Evolutionary conservation across 352 stramenopile genomes (phyloP), one percentile per base, ranked within the genome.

Genomic region (Globisporangium rhizosaccharum): DNA sequence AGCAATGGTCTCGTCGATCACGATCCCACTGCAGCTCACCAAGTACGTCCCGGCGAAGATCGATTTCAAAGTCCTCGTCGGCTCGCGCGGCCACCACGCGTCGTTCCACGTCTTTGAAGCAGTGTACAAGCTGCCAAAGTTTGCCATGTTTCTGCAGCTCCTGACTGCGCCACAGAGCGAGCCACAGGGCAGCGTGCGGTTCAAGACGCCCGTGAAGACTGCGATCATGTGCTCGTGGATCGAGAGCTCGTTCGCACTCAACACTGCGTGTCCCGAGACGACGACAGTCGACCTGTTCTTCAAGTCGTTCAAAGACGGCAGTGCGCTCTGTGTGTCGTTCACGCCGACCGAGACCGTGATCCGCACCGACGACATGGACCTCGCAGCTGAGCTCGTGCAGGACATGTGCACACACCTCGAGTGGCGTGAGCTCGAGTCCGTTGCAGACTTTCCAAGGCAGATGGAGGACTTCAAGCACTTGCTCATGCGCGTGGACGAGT

Each of bases 81-180:
- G 85, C n/a, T 82, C 75, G 42, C 84, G 90, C 4, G 85, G 82
- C 51, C 88, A 88, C 60, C 78, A 84, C 45, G 68, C 73, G 18
- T 79, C 77, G 18, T 92, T 97, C 57, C 87, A 96, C 61, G 77
- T 96, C 18, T 96, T 97, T 61, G 90, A 98, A 58, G 65, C 73
- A 12, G 68, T 70, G 11, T 88, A 88, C 60, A 67, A 64, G 14
- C 51, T 98, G 20, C 83, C 88, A 18, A 95, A 92, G 63, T 97
- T 98, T 51, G 85, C 87, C 53, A 78, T 77, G 55, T 97, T 96
- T 63, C 63, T 73, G 39, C 73, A 82, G 28, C 67, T 95, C 28
- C 63, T 71, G 9, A 45, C 57, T 1, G 51, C 55, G 1, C 49
- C 68, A 5, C 61, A 79, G 59, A 62, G 57, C 0, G 67, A 70